Base-by-base conservation (phyloP, 176 grass and related monocot species). In the Lolium rigidum region DNA sequence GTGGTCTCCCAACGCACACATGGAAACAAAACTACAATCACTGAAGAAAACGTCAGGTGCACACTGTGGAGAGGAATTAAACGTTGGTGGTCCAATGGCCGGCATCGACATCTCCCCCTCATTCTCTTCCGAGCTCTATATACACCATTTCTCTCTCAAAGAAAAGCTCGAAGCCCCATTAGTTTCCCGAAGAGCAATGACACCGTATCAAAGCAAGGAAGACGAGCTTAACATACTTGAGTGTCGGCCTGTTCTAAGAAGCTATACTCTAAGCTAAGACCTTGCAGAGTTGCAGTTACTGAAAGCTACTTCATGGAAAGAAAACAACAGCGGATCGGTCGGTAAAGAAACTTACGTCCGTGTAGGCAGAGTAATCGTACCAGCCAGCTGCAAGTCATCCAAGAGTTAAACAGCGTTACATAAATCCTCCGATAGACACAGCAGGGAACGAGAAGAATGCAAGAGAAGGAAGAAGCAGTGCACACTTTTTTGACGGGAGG, bases 351-450 rank as follows among this genome's bases (percentile, higher is more conserved):
- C 90, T 91, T 91, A 91, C 90, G 25, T 91, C 90, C 1, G 90
- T 91, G 90, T 91, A 85, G 82, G 90, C 90, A 35, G 86, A 7
- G 82, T 91, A 91, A 72, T 91, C 90, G 78, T 91, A 91, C 82
- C 90, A 88, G 10, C 86, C 90, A 91, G 17, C 90, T 91, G 90
- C 85, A 76, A 76, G 59, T 18, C 50, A 60, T 1, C 47, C 7
- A 17, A 43, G 63, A 71, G 43, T 35, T 71, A 73, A 54, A 28
- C 77, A 46, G 46, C 76, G 81, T 84, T 62, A 73, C 37, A 28
- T 69, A 86, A 5, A 39, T 12, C 2, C 61, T 67, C 61, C 16
- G 46, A 59, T 5, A 46, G 1, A 18, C 31, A 1, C 14, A 50
- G 3, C 0, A 73, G 46, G 43, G 8, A 46, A 21, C 1, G 38